Conservation (phyloP, 2,329 filamentous ascomycete genomes). For the Botrytis cinerea region DNA sequence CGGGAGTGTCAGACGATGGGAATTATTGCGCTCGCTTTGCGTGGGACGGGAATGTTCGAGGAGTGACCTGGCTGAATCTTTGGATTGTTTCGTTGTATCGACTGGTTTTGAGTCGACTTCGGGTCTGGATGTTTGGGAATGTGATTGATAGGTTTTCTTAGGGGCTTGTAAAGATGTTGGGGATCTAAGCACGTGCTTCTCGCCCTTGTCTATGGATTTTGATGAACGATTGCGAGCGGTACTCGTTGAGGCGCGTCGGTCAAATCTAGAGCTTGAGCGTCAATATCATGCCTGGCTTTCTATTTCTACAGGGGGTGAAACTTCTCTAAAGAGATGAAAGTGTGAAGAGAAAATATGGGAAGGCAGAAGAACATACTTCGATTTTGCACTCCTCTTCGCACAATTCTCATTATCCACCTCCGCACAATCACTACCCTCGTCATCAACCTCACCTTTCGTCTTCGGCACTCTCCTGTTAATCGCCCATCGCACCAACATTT, state of each 20-base stretch:
- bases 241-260: constrained; percentile 11
- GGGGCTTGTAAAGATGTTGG: neutral
- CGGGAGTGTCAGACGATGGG: constrained; percentile 35
- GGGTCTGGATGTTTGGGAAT: neutral
- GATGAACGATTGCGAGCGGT: constrained; percentile 6
- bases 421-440: constrained; percentile 34
- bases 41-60: constrained; percentile 24
- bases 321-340: neutral
- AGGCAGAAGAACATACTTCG: neutral
- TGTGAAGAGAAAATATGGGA: neutral
- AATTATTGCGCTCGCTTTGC: constrained; percentile 32
- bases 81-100: neutral
- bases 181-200: neutral
- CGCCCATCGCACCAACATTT: constrained; percentile 71
- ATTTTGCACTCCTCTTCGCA: constrained; percentile 3
- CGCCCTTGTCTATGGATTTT: neutral
- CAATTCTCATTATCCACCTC: constrained; percentile 30
- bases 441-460: constrained; percentile 22
- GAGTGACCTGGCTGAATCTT: neutral
- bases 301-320: neutral
- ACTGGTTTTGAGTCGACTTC: neutral
- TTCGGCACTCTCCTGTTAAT: constrained; percentile 46
- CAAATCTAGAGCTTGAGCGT: neutral
- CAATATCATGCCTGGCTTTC: neutral
- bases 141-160: neutral